Evolutionary conservation across 495 filamentous ascomycete genomes (phyloP).

Genomic region (Penicillium fimorum): DNA sequence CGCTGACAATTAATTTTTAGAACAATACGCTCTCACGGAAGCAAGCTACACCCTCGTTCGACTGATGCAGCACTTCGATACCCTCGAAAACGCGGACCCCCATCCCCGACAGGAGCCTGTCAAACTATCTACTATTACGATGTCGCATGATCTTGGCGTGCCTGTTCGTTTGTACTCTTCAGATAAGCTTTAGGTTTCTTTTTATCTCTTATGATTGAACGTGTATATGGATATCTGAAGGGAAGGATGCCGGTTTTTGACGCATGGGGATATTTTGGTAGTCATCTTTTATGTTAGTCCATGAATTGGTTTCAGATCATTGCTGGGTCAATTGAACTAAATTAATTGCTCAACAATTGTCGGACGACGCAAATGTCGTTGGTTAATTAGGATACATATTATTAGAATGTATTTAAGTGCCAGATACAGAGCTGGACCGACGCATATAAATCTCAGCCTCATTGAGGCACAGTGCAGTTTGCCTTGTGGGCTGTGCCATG

Average conservation of each 20-base stretch:
- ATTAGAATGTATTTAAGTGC: too few relatives aligned
- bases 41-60: constrained; percentile 71
- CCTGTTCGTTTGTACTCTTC: constrained; percentile 35
- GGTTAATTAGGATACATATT: too few relatives aligned
- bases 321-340: too few relatives aligned
- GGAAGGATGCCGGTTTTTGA: background rate
- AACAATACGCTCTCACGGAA: constrained; percentile 78
- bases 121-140: constrained; percentile 36
- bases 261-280: background rate
- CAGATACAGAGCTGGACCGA: too few relatives aligned
- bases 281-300: background rate
- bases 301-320: too few relatives aligned
- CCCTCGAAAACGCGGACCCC: constrained; percentile 40
- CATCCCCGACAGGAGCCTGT: constrained; percentile 27
- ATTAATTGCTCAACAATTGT: too few relatives aligned
- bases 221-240: background rate
- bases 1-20: constrained; percentile 22
- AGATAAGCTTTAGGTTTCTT: constrained; percentile 1
- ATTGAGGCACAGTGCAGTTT: too few relatives aligned
- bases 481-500: too few relatives aligned
- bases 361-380: too few relatives aligned
- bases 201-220: constrained; percentile 4
- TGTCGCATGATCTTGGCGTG: constrained; percentile 43
- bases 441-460: too few relatives aligned
- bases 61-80: constrained; percentile 67